phyloP scores from a whole-genome alignment of 2,329 filamentous ascomycete species.

The Dothistroma pini region DNA sequence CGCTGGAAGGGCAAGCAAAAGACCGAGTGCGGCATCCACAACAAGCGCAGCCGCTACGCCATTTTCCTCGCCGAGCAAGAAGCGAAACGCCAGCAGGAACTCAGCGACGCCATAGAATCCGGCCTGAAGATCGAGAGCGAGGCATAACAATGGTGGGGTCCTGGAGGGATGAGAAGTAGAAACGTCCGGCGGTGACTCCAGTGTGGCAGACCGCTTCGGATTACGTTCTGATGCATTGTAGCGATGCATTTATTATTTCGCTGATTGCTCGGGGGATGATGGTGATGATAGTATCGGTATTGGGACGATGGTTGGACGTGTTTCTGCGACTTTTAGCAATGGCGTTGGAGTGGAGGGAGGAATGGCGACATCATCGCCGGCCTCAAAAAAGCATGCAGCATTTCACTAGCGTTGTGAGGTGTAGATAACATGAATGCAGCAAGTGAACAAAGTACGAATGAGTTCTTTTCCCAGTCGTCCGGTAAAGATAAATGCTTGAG shows the following conservation, averaged over 20 bases:
- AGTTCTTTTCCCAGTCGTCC: not conserved
- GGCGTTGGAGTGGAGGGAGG: conserved; percentile 4
- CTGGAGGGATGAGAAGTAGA: not conserved
- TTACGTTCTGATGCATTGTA: not conserved
- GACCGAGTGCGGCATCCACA: conserved; percentile 98
- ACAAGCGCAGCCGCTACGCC: conserved; percentile 90
- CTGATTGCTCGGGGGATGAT: not conserved
- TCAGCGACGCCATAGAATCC: conserved; percentile 38
- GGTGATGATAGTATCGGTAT: conserved; percentile 5
- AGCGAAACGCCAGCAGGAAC: conserved; percentile 59
- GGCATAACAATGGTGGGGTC: conserved; percentile 1
- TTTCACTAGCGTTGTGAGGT: conserved; percentile 2
- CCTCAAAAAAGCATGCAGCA: conserved; percentile 9
- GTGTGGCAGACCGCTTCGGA: conserved; percentile 6
- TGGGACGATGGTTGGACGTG: not conserved
- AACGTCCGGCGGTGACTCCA: conserved; percentile 5
- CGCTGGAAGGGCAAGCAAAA: conserved; percentile 96
- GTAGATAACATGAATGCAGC: conserved; percentile 1
- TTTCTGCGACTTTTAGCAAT: conserved; percentile 9
- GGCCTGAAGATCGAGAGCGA: conserved; percentile 32
- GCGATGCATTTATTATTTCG: not conserved
- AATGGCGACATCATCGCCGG: not conserved
- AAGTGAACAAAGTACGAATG: not conserved
- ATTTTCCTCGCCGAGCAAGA: conserved; percentile 75
- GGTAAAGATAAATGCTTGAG: no score